A percentile compares a stretch with the other conserved stretches of the same genome.
phyloP scores from a whole-genome alignment of 2,329 filamentous ascomycete species.

The Fonsecaea erecta region DNA sequence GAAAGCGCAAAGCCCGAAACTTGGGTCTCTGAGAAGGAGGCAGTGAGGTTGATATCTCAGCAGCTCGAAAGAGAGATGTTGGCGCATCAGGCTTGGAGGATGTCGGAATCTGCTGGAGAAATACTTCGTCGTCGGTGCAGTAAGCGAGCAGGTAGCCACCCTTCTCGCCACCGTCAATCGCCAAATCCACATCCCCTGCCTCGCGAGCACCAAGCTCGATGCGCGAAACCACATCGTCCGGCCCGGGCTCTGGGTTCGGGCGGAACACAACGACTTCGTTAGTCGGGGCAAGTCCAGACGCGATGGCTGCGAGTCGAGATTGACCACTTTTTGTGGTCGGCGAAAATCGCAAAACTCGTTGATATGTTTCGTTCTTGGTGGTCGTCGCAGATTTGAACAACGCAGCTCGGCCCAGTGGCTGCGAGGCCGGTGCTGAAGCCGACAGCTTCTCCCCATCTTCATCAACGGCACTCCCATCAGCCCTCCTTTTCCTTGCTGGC shows the following conservation, averaged over 20 bases:
- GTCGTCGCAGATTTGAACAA: conserved; percentile 43
- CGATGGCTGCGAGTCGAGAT: conserved; percentile 71
- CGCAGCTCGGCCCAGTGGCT: conserved; percentile 43
- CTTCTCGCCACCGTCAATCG: conserved; percentile 19
- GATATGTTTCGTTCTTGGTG: conserved; percentile 62
- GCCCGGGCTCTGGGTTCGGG: conserved; percentile 57
- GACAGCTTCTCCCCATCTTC: conserved; percentile 30
- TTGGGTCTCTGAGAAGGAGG: conserved; percentile 51
- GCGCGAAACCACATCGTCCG: conserved; percentile 60
- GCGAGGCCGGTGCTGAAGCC: conserved; percentile 29
- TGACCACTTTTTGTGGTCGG: conserved; percentile 51
- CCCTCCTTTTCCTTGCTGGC: conserved; percentile 51
- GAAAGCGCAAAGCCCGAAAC: conserved; percentile 48
- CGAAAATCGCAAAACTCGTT: conserved; percentile 62
- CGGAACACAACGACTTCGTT: conserved; percentile 83
- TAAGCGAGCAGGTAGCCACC: conserved; percentile 72
- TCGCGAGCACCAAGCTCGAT: conserved; percentile 59
- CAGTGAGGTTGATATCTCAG: conserved; percentile 31
- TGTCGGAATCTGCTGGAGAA: conserved; percentile 64
- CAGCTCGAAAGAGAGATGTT: conserved; percentile 26
- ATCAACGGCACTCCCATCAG: conserved; percentile 30
- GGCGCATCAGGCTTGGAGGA: conserved; percentile 46
- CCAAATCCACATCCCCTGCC: conserved; percentile 44
- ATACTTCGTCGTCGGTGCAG: conserved; percentile 76
- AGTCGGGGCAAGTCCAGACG: conserved; percentile 75